Evolutionary conservation across 768 basidiomycete genomes (phyloP).

Genomic region (Steccherinum ochraceum): DNA sequence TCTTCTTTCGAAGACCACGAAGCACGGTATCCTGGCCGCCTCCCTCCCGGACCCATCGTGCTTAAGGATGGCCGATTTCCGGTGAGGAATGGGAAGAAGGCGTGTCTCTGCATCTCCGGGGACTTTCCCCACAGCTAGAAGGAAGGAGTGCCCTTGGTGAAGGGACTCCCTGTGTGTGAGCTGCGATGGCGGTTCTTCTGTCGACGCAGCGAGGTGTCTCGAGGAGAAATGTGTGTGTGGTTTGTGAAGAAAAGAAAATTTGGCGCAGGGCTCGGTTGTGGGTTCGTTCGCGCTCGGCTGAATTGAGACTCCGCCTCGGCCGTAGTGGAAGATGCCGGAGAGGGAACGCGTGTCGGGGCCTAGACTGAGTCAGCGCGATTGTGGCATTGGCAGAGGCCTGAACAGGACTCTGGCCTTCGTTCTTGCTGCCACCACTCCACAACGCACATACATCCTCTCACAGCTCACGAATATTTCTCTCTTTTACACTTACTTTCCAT

Average conservation of each 20-base stretch:
- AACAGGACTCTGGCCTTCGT: neutral
- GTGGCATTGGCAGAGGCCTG: neutral
- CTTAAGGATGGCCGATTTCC: slow-evolving; percentile 77
- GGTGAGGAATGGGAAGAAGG: slow-evolving; percentile 33
- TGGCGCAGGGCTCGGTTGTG: neutral
- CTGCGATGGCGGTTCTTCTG: slow-evolving; percentile 85
- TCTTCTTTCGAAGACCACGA: slow-evolving; percentile 35
- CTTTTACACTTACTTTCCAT: neutral
- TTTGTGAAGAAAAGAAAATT: slow-evolving; percentile 19
- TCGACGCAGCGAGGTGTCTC: slow-evolving; percentile 41
- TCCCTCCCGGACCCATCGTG: slow-evolving; percentile 47
- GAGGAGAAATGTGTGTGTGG: no score
- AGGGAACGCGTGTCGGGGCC: neutral
- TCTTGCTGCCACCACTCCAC: neutral
- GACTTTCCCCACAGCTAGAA: slow-evolving; percentile 87
- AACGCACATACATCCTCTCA: no score
- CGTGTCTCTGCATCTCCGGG: slow-evolving; percentile 77
- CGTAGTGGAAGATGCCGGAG: neutral
- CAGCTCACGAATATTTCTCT: neutral
- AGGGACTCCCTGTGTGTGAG: slow-evolving; percentile 49
- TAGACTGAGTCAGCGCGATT: neutral
- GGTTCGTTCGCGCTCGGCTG: neutral
- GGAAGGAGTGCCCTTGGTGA: slow-evolving; percentile 32
- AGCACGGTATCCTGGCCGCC: slow-evolving; percentile 34
- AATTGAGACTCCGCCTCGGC: no score